Percentiles rank a stretch among this genome's conserved stretches.
Evolutionary conservation across 2,329 filamentous ascomycete genomes (phyloP).

Genomic region (Zymoseptoria pseudotritici): DNA sequence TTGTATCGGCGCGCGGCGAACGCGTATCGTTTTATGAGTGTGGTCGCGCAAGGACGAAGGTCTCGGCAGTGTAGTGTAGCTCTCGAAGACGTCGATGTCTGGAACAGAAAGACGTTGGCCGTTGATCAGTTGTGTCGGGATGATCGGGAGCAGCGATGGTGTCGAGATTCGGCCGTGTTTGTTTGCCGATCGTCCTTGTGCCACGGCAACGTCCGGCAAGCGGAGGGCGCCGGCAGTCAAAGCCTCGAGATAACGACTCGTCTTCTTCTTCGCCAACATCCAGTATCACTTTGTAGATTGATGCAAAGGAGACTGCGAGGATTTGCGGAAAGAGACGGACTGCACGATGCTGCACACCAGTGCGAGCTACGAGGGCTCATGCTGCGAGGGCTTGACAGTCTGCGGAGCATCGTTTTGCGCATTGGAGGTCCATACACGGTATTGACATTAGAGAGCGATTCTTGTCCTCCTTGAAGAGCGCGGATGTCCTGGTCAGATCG

Average conservation of each 20-base stretch:
- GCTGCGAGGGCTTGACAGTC: too few relatives aligned
- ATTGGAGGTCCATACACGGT: too few relatives aligned
- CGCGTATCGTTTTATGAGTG: neutral
- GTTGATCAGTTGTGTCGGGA: conserved; percentile 2
- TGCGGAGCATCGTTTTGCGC: too few relatives aligned
- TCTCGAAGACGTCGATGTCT: too few relatives aligned
- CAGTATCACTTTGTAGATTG: neutral
- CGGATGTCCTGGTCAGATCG: too few relatives aligned
- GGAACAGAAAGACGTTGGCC: neutral
- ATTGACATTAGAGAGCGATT: too few relatives aligned
- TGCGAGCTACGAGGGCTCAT: too few relatives aligned
- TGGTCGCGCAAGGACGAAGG: too few relatives aligned
- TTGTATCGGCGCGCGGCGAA: neutral
- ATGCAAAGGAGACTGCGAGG: neutral
- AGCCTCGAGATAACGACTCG: neutral
- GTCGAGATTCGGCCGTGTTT: neutral
- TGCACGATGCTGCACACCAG: too few relatives aligned
- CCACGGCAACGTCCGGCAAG: neutral
- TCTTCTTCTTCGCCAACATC: neutral
- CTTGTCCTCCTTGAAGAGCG: too few relatives aligned
- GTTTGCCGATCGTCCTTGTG: neutral
- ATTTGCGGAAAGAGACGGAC: neutral
- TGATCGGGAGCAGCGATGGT: neutral
- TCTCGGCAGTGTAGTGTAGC: too few relatives aligned
- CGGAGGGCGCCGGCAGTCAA: neutral